Evolutionary conservation across 805 yeast genomes (phyloP).

Genomic region (Saturnispora zaruensis): DNA sequence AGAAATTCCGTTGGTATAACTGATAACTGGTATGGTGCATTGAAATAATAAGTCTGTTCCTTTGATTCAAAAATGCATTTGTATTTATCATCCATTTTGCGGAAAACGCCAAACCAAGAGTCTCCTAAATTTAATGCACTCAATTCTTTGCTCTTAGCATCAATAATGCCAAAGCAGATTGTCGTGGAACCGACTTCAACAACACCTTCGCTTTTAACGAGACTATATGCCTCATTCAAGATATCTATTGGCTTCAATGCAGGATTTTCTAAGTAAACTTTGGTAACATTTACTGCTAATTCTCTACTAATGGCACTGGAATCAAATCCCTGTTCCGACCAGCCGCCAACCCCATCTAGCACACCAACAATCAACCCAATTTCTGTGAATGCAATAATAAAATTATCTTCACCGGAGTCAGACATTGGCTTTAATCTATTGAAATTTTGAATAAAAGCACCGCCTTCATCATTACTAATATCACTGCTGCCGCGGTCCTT

Average conservation of each 20-base stretch:
- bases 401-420: slow-evolving; percentile 74
- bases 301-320: slow-evolving; percentile 82
- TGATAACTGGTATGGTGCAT: slow-evolving; percentile 87
- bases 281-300: slow-evolving; percentile 50
- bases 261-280: slow-evolving; percentile 23
- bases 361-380: slow-evolving; percentile 59
- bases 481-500: slow-evolving; percentile 48
- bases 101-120: slow-evolving; percentile 85
- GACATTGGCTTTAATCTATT: slow-evolving; percentile 31
- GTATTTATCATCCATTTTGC: slow-evolving; percentile 30
- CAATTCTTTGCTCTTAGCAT: slow-evolving; percentile 43
- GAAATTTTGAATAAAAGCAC: slow-evolving; percentile 21
- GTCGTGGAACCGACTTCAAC: slow-evolving; percentile 93
- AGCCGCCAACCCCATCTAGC: slow-evolving; percentile 97
- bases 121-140: slow-evolving; percentile 82
- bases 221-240: slow-evolving; percentile 47
- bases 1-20: slow-evolving; percentile 62
- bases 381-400: slow-evolving; percentile 40
- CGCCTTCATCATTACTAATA: slow-evolving; percentile 19
- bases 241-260: slow-evolving; percentile 37
- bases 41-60: slow-evolving; percentile 79
- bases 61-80: slow-evolving; percentile 56
- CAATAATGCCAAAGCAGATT: slow-evolving; percentile 71
- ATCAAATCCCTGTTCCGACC: slow-evolving; percentile 89
- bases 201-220: slow-evolving; percentile 42